phyloP scores from a whole-genome alignment of 2,329 filamentous ascomycete species.

The Claviceps sp. region DNA sequence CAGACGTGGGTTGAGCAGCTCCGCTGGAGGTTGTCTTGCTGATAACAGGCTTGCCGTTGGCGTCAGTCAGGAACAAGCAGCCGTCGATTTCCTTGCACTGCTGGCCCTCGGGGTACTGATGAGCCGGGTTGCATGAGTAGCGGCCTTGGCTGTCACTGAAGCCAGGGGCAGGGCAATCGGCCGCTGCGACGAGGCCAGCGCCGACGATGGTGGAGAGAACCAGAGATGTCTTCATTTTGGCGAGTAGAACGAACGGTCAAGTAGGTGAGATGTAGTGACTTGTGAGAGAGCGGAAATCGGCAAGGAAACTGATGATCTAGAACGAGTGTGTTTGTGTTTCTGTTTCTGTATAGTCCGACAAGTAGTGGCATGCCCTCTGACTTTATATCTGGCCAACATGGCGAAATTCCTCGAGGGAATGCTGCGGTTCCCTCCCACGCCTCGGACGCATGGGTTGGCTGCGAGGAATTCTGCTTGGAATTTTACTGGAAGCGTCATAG shows the following conservation, averaged over 20 bases:
- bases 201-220: not conserved
- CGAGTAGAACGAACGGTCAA: no score
- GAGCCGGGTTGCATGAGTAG: slow-evolving; percentile 9
- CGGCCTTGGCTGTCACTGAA: not conserved
- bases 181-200: not conserved
- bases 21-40: not conserved
- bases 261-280: no score
- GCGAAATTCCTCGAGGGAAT: not conserved
- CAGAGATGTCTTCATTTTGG: not conserved
- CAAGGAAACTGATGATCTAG: not conserved
- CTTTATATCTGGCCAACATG: not conserved
- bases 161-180: slow-evolving; percentile 6
- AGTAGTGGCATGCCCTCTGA: not conserved
- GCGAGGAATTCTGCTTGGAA: not conserved
- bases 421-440: not conserved
- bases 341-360: not conserved
- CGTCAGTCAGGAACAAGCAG: not conserved
- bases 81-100: not conserved
- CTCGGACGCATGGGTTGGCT: not conserved
- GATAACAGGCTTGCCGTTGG: not conserved
- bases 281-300: not conserved
- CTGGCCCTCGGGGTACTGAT: slow-evolving; percentile 7
- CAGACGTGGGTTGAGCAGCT: no score
- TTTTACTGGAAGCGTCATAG: not conserved
- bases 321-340: not conserved